phyloP scores from a whole-genome alignment of 495 filamentous ascomycete species.

The Darksidea phi region DNA sequence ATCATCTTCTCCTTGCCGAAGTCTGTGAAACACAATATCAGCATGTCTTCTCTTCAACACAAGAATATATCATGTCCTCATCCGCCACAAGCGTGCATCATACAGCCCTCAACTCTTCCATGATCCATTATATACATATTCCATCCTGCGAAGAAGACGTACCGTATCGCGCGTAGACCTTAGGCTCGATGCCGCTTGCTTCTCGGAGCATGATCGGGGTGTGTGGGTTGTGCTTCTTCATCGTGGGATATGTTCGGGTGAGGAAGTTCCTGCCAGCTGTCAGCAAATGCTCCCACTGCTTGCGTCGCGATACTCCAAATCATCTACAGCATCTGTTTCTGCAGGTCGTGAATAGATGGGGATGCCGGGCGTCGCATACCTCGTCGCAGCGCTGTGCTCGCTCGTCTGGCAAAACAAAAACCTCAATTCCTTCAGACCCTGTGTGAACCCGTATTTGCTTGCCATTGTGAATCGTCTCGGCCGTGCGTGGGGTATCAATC shows the following conservation, averaged over 20 bases:
- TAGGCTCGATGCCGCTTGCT: slow-evolving; percentile 74
- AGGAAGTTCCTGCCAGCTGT: slow-evolving; percentile 89
- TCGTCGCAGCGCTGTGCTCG: slow-evolving; percentile 78
- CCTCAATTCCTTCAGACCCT: slow-evolving; percentile 87
- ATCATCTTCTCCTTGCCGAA: slow-evolving; percentile 86
- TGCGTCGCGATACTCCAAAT: too few relatives aligned
- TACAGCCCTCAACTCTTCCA: too few relatives aligned
- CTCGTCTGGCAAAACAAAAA: slow-evolving; percentile 95
- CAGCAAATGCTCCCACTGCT: too few relatives aligned
- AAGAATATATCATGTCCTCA: too few relatives aligned
- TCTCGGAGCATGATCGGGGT: slow-evolving; percentile 94
- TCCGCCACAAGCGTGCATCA: too few relatives aligned
- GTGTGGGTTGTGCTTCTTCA: slow-evolving; percentile 98
- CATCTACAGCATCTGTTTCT: too few relatives aligned
- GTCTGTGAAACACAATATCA: slow-evolving; percentile 50
- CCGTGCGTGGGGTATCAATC: slow-evolving; percentile 16
- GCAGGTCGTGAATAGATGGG: too few relatives aligned
- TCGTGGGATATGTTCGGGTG: slow-evolving; percentile 87
- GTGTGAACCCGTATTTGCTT: slow-evolving; percentile 85
- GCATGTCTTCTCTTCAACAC: not conserved
- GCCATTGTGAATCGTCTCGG: slow-evolving; percentile 61
- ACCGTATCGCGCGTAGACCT: slow-evolving; percentile 93
- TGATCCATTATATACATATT: too few relatives aligned
- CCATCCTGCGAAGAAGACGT: slow-evolving; percentile 40
- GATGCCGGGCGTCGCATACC: slow-evolving; percentile 59